These are phyloP conservation scores for Ceratocystis cacaofunesta DNA, from an alignment of 2,329 filamentous ascomycete species.

Conservation along the genomic window DNA sequence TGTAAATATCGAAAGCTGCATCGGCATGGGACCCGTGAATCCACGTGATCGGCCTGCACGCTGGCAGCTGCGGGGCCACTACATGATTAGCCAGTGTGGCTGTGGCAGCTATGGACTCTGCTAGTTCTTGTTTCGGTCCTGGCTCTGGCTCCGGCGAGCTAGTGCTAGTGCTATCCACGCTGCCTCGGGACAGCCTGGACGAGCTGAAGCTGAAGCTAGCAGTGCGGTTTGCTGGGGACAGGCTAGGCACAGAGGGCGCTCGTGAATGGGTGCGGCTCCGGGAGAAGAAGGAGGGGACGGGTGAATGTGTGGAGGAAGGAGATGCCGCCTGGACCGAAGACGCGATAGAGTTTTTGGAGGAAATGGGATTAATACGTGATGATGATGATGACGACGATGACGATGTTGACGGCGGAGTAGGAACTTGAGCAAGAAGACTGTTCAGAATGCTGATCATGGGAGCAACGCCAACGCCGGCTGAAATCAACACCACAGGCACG, in stretches of 20 bases:
- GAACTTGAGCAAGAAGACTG: conserved; percentile 26
- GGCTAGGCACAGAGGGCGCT: neutral
- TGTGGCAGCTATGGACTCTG: no score
- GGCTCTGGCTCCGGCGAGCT: neutral
- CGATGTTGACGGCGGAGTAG: neutral
- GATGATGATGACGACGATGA: neutral
- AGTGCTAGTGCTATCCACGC: neutral
- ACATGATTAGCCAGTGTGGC: neutral
- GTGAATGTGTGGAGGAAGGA: neutral
- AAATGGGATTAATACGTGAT: neutral
- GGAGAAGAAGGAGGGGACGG: neutral
- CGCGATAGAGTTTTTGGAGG: neutral
- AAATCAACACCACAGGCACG: conserved; percentile 48
- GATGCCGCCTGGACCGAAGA: neutral
- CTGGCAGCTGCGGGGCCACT: conserved; percentile 19
- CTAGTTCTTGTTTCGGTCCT: neutral
- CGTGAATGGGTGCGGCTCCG: neutral
- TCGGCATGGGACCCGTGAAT: conserved; percentile 37
- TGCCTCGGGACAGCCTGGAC: neutral
- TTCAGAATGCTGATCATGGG: conserved; percentile 53
- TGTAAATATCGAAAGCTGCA: conserved; percentile 40
- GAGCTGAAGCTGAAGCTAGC: conserved; percentile 1
- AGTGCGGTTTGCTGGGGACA: neutral
- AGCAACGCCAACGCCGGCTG: conserved; percentile 54
- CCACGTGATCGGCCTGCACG: conserved; percentile 40